Base-by-base conservation (phyloP, 768 basidiomycete species). In the Cubamyces sp. region DNA sequence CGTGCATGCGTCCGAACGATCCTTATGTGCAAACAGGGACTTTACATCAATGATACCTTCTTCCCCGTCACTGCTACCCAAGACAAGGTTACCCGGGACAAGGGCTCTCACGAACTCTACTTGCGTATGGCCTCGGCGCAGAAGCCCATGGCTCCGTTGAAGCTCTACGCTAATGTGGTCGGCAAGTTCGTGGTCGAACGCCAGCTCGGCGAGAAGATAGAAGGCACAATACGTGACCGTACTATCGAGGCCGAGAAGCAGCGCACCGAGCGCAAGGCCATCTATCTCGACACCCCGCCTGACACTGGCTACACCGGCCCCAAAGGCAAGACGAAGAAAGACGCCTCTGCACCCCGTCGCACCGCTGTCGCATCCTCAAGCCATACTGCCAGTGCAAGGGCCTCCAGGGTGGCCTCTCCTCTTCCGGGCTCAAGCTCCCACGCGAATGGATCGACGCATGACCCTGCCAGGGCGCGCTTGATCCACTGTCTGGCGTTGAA, bases 131-230 rank as follows among this genome's bases (percentile, higher is more conserved):
- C 86, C 40, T 81, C 82, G 16, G 78, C 81, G 8, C 75, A 81
- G 23, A 87, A 85, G 71, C 84, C 82, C 51, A 83, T 78, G 64
- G 82, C 84, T 0, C 86, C 88, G 1, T 81, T 92, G 66, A 91
- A 89, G 71, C 82, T 89, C 19, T 83, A 87, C 66, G 91, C 88
- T 64, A 86, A 85, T 66, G 84, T 93, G 46, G 78, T 83, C n/a
- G 89, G 89, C 40, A 91, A 87, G 73, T 84, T 90, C 70, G 79
- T 76, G 39, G 84, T 92, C 54, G 85, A 86, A 52, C 84, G 83
- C 51, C 81, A 90, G 67, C 79, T 90, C 39, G 82, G 76, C 66
- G 69, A 74, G 46, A 76, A 72, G 42, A 72, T 77, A 61, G 78
- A 68, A 59, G 78, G 67, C 73, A 83, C 69, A 72, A 81, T 75